These are phyloP conservation scores for Haplosporangium gracile DNA, from an alignment of 192 early-diverging fungal genomes.

Conservation along the genomic window DNA sequence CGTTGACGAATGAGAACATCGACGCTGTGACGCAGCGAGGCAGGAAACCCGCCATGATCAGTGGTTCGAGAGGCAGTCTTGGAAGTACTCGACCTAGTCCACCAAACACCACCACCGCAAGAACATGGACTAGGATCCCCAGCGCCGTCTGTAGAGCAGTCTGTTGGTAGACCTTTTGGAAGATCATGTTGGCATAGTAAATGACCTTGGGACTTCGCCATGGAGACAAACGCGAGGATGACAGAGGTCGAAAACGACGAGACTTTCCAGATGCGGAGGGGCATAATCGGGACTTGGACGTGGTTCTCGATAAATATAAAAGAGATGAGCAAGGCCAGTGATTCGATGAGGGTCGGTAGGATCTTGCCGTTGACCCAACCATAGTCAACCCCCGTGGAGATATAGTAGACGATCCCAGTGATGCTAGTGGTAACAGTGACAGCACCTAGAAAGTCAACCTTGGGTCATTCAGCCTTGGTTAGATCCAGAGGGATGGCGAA, in stretches of 20 bases:
- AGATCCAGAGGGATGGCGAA: constrained; percentile 32
- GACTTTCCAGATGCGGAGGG: constrained; percentile 52
- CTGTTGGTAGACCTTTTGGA: constrained; percentile 58
- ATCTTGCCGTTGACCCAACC: constrained; percentile 48
- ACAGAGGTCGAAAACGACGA: constrained; percentile 57
- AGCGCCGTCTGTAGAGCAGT: constrained; percentile 55
- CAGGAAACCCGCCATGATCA: constrained; percentile 33
- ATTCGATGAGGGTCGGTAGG: constrained; percentile 23
- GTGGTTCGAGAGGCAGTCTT: constrained; percentile 11
- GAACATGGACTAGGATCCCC: constrained; percentile 52
- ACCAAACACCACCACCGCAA: constrained; percentile 41
- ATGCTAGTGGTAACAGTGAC: constrained; percentile 16
- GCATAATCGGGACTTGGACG: constrained; percentile 49
- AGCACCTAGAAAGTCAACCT: constrained; percentile 37
- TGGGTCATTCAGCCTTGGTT: constrained; percentile 17
- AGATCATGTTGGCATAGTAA: constrained; percentile 58
- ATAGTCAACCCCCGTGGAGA: constrained; percentile 40
- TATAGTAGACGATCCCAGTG: constrained; percentile 41
- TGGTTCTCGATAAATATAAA: constrained; percentile 54
- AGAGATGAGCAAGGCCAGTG: constrained; percentile 31
- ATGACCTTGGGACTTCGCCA: constrained; percentile 52
- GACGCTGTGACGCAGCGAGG: constrained; percentile 12
- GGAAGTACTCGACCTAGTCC: constrained; percentile 50
- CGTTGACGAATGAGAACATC: constrained; percentile 33
- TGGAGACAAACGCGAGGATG: constrained; percentile 46